phyloP scores from a whole-genome alignment of 148 eudicot species.

The Linanthus parryae region DNA sequence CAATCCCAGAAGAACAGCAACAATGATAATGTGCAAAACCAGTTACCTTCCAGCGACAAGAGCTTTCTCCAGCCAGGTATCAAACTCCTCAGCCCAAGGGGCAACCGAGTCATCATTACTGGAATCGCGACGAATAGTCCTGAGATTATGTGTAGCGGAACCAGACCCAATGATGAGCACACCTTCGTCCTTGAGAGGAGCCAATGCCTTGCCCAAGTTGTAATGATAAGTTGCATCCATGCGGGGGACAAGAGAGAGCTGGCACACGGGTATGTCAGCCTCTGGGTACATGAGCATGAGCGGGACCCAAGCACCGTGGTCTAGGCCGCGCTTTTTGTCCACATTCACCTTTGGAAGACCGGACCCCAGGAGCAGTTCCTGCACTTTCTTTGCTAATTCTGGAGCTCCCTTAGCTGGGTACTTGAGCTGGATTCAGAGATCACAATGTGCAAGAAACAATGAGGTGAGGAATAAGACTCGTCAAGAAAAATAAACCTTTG shows the following conservation, averaged over 20 bases:
- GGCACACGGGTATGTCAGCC: conserved; percentile 74
- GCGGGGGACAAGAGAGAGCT: conserved; percentile 49
- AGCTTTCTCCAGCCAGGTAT: conserved; percentile 72
- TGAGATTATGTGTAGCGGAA: conserved; percentile 66
- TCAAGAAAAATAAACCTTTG: too few relatives aligned
- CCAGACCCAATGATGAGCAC: conserved; percentile 84
- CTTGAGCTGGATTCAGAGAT: conserved; percentile 56
- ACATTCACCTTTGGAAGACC: conserved; percentile 38
- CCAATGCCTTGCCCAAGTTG: conserved; percentile 58
- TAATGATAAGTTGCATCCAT: conserved; percentile 51
- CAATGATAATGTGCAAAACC: too few relatives aligned
- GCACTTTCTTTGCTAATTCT: conserved; percentile 48
- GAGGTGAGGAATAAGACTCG: too few relatives aligned
- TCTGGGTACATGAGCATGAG: conserved; percentile 86
- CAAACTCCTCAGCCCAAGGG: conserved; percentile 70
- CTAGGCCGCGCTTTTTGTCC: conserved; percentile 72
- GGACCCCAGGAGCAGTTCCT: conserved; percentile 38
- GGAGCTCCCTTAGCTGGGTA: conserved; percentile 85
- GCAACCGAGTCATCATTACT: conserved; percentile 21
- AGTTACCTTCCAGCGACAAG: conserved; percentile 65
- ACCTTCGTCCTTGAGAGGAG: conserved; percentile 70
- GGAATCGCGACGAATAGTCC: conserved; percentile 22
- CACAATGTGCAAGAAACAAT: background rate
- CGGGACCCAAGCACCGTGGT: conserved; percentile 81
- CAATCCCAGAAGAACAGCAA: too few relatives aligned